A percentile compares a stretch with the other conserved stretches of the same genome.
Evolutionary conservation across 257 asterid species (phyloP).

Genomic region (Eucommia ulmoides): DNA sequence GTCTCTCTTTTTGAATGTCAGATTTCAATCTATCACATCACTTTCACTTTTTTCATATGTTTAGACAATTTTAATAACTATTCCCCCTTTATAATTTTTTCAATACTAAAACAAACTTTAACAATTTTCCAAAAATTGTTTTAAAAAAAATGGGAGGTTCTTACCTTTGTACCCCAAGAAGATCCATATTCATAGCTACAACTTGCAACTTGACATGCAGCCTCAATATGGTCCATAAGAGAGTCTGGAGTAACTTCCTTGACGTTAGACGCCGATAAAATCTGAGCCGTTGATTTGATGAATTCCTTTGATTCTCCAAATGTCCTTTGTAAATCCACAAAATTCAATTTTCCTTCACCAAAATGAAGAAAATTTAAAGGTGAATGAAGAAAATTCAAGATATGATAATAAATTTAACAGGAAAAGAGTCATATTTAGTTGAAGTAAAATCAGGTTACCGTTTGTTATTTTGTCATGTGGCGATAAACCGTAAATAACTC

Average conservation of each 20-base stretch:
- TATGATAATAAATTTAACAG: too few species aligned
- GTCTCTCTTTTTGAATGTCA: too few species aligned
- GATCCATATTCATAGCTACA: conserved; percentile 17
- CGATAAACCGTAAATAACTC: conserved; percentile 20
- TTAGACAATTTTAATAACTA: too few species aligned
- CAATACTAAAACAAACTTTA: too few species aligned
- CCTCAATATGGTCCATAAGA: conserved; percentile 10
- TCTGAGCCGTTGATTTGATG: conserved; percentile 6
- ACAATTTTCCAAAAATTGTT: too few species aligned
- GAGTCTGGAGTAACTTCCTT: not conserved
- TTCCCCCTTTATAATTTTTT: too few species aligned
- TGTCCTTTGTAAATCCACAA: conserved; percentile 6
- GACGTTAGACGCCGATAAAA: conserved; percentile 8
- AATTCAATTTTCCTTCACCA: too few species aligned
- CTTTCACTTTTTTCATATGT: too few species aligned
- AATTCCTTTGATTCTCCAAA: conserved; percentile 19
- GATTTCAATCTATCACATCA: too few species aligned
- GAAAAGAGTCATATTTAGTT: not conserved
- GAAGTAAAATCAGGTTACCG: conserved; percentile 5
- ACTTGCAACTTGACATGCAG: conserved; percentile 16
- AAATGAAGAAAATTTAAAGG: too few species aligned
- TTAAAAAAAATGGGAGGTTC: too few species aligned
- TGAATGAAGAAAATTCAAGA: too few species aligned
- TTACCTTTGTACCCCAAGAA: conserved; percentile 26
- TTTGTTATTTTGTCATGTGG: conserved; percentile 7